These are phyloP conservation scores for Straminergon stramineum DNA, from an alignment of 225 moss, liverwort and hornwort genomes.

Conservation along the genomic window DNA sequence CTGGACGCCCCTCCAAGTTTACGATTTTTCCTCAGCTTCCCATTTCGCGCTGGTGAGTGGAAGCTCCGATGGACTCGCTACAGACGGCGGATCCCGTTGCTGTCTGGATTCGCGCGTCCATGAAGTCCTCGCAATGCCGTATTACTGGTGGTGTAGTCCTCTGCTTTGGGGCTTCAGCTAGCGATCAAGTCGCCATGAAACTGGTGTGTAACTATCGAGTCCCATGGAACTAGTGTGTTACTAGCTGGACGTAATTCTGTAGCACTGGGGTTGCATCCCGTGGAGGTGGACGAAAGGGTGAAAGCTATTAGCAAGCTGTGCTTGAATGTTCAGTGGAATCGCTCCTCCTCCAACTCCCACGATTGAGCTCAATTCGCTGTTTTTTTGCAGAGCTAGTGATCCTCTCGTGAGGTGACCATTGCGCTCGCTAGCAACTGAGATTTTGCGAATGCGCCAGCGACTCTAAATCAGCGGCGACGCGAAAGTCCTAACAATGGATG, in stretches of 20 bases:
- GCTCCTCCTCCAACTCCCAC: background rate
- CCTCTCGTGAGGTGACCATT: background rate
- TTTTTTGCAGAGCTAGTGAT: background rate
- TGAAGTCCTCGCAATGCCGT: background rate
- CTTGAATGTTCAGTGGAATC: background rate
- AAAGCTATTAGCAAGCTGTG: background rate
- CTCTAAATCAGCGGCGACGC: background rate
- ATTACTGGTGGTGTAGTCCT: background rate
- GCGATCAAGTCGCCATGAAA: background rate
- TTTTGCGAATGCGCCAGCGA: background rate
- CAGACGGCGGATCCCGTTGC: background rate
- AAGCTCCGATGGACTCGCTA: background rate
- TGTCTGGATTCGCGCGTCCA: background rate
- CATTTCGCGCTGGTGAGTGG: background rate
- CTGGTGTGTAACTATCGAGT: background rate
- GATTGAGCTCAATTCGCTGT: background rate
- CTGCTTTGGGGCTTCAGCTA: background rate
- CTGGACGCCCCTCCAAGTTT: background rate
- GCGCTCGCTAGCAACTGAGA: background rate
- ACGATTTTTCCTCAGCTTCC: background rate
- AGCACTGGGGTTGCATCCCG: background rate
- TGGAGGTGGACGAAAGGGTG: background rate
- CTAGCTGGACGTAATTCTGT: background rate
- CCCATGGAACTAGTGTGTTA: background rate
- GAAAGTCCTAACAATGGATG: slow-evolving; percentile 15